These are phyloP conservation scores for Henckelia pumila DNA, from an alignment of 257 asterid species.

Conservation along the genomic window DNA sequence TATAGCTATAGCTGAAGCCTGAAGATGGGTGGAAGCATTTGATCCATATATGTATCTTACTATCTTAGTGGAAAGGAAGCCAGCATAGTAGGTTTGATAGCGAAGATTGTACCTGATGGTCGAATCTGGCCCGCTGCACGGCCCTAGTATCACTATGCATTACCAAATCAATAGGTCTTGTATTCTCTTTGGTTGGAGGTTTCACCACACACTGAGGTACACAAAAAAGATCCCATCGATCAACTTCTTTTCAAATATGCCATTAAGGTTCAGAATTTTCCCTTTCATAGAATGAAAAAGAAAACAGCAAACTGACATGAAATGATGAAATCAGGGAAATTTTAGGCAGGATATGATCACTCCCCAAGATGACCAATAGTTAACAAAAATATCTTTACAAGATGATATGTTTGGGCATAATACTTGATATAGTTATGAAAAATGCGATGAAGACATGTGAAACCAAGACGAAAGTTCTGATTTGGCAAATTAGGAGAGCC, in stretches of 20 bases:
- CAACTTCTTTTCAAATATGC: not conserved
- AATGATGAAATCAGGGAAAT: not conserved
- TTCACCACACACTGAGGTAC: slow-evolving; percentile 62
- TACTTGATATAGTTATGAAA: not conserved
- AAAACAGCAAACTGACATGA: not conserved
- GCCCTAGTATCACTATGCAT: slow-evolving; percentile 82
- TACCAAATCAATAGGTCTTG: too few relatives aligned
- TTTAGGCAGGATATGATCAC: slow-evolving; percentile 3
- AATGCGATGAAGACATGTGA: not conserved
- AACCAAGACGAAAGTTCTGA: not conserved
- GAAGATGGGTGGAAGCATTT: not conserved
- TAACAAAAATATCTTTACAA: not conserved
- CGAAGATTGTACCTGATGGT: slow-evolving; percentile 54
- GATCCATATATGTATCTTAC: not conserved
- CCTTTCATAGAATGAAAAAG: not conserved
- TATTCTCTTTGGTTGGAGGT: slow-evolving; percentile 71
- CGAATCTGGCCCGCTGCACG: slow-evolving; percentile 81
- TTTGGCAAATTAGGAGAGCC: slow-evolving; percentile 2
- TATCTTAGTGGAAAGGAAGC: not conserved
- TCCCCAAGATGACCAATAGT: not conserved
- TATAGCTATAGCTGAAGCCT: too few relatives aligned
- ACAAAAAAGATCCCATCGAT: slow-evolving; percentile 16
- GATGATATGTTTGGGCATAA: not conserved
- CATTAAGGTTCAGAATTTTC: not conserved
- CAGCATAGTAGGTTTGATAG: slow-evolving; percentile 11